Evolutionary conservation across 176 grass and related monocot species (phyloP).

Genomic region (Lolium perenne): DNA sequence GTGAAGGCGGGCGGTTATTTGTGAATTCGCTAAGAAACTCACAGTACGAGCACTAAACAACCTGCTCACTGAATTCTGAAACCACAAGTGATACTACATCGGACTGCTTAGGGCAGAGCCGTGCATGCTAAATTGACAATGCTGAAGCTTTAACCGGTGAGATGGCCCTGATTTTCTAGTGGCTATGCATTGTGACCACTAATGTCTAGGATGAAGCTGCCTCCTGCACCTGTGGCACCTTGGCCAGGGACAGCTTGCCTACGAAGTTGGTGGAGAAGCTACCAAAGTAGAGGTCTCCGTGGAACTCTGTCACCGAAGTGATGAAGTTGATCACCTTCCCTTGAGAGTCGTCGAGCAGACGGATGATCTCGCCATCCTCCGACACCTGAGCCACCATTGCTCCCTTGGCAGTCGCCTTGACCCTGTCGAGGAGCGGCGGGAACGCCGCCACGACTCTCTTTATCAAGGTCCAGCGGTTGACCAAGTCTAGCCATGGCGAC

Average conservation of each 20-base stretch:
- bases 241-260: constrained; percentile 57
- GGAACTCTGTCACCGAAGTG: constrained; percentile 66
- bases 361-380: constrained; percentile 55
- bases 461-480: constrained; percentile 36
- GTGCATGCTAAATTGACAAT: not conserved
- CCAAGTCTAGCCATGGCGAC: constrained; percentile 45
- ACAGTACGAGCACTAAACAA: too few species aligned
- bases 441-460: constrained; percentile 61
- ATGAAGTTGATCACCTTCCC: constrained; percentile 62
- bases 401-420: not conserved
- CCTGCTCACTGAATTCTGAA: too few species aligned
- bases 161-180: not conserved
- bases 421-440: constrained; percentile 30
- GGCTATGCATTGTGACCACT: not conserved
- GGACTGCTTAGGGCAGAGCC: not conserved
- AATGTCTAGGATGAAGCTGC: not conserved
- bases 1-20: too few species aligned
- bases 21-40: too few species aligned
- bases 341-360: constrained; percentile 54
- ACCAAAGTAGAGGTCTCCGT: constrained; percentile 68
- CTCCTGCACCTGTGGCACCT: not conserved
- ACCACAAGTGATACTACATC: not conserved
- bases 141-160: not conserved
- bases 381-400: constrained; percentile 70
- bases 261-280: constrained; percentile 57